Evolutionary conservation across 2,329 filamentous ascomycete genomes (phyloP), one percentile per base, ranked within the genome.

Genomic region (Phaeosphaeria sp.): DNA sequence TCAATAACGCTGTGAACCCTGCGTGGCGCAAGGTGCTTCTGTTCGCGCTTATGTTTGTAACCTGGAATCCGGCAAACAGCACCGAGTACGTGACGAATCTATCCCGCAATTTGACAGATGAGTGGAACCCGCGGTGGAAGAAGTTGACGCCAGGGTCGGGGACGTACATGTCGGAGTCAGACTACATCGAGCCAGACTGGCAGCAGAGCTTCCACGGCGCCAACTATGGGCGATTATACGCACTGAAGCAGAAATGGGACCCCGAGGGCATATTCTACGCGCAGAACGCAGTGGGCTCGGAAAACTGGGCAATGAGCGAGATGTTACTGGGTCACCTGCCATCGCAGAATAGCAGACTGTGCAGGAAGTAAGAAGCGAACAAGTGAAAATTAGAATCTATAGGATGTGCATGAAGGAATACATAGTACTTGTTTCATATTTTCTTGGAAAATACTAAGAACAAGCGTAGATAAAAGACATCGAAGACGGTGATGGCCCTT

Each of bases 1-100:
- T 58, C 0, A 46, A 67, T 49, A 71, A 69, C 30, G 67, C 65
- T 10, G 59, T 66, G 2, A 56, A 43, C 6, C 56, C 67, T 6
- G 68, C 65, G 0, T 71, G 64, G 64, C 61, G 67, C 2, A 50
- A 66, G 2, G 55, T 61, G 9, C 48, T 48, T 7, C 39, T 63
- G 54, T 70, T 72, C 59, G 41, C 41, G n/a, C n/a, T 43, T 20
- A 43, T 43, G 41, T 43, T 43, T 43, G 21, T 43, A 10, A 43
- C 41, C 41, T 43, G 41, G 41, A 13, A 43, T 13, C 30, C 30
- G 30, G 30, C 30, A 36, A 36, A 36, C 30, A 36, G 30, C 30
- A 36, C 30, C 30, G 30, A 36, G 30, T 15, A 36, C 30, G 30
- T 36, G 30, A 36, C 30, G 30, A 6, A 36, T 6, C 30, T 36